A percentile compares a stretch with the other conserved stretches of the same genome.
Evolutionary conservation across 2,329 filamentous ascomycete species (phyloP).

Genomic region (Sporothrix phasma): DNA sequence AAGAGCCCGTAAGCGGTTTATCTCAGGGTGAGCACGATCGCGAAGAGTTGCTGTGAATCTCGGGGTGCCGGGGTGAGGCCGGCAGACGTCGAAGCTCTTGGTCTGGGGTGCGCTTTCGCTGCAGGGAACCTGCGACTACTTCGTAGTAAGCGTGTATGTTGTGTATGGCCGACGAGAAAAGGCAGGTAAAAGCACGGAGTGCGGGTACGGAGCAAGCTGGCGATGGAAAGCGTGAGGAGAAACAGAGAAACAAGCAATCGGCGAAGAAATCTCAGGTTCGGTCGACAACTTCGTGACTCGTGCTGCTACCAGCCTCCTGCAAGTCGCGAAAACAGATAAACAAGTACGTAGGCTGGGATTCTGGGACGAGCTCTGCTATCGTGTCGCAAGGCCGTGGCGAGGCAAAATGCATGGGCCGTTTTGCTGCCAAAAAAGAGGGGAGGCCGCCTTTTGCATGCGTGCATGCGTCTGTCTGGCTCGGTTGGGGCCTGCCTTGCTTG

Average conservation of each 20-base stretch:
- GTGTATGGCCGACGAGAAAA: background rate
- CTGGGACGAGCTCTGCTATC: background rate
- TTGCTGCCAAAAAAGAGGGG: conserved; percentile 5
- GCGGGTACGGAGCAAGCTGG: no score
- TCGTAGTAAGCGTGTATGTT: no score
- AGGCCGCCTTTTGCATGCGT: conserved; percentile 7
- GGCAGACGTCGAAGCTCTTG: background rate
- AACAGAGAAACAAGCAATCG: background rate
- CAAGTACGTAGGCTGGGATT: conserved; percentile 3
- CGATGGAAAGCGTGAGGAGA: background rate
- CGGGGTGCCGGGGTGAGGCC: background rate
- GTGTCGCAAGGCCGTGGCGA: conserved; percentile 1
- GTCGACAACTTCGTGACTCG: background rate
- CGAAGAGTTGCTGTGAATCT: background rate
- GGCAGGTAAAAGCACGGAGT: background rate
- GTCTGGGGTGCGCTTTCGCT: no score
- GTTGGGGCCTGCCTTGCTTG: conserved; percentile 1
- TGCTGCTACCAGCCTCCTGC: conserved; percentile 1
- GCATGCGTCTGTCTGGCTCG: background rate
- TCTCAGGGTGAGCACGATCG: background rate
- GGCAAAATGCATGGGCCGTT: background rate
- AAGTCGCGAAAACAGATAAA: conserved; percentile 3
- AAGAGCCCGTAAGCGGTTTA: background rate
- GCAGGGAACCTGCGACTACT: no score
- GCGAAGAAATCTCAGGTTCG: background rate